Base-by-base conservation (phyloP, 108 stramenopile genomes). In the Fragilariopsis cylindrus region DNA sequence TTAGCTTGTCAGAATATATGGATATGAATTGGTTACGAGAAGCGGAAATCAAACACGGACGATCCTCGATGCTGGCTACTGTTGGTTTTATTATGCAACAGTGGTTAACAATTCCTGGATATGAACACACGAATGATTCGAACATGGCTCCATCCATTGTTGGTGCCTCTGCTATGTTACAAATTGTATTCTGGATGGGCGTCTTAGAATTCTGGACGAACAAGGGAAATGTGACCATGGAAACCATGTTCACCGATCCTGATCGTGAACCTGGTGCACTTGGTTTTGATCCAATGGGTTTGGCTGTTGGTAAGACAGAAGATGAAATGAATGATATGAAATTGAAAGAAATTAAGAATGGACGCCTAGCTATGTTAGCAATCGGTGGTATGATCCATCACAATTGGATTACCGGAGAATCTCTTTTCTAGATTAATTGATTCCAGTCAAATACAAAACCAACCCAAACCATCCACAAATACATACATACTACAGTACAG, bases 1-100 rank as follows among this genome's bases (percentile, higher is more conserved):
- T 98, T 50, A 83, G 84, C 64, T 91, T 97, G 76, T 91, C 96
- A 21, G 91, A 92, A 48, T 78, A 88, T 81, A 85, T 95, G 45
- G 98, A 98, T 83, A 91, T 97, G 63, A 97, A 98, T 84, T 98
- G 97, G 97, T 75, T 98, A 71, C 93, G 94, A 42, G 98, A 98
- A 70, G 87, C 97, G 53, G 98, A 98, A 76, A 85, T 98, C 85
- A 98, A 98, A 87, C 98, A 98, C 92, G 82, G 94, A 50, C 96
- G 98, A 40, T 79, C 92, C 7, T 78, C 96, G 76, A 98, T 98
- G 98, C 90, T 98, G 56, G 98, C 95, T 71, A 70, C 84, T 48
- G 76, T 90, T 69, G 95, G 95, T 53, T 96, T 93, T 76, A 76
- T 88, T 65, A 77, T 66, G 67, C 88, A 88, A 60, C 79, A 96